phyloP scores from a whole-genome alignment of 768 basidiomycete species.

The Fibroporia radiculosa region DNA sequence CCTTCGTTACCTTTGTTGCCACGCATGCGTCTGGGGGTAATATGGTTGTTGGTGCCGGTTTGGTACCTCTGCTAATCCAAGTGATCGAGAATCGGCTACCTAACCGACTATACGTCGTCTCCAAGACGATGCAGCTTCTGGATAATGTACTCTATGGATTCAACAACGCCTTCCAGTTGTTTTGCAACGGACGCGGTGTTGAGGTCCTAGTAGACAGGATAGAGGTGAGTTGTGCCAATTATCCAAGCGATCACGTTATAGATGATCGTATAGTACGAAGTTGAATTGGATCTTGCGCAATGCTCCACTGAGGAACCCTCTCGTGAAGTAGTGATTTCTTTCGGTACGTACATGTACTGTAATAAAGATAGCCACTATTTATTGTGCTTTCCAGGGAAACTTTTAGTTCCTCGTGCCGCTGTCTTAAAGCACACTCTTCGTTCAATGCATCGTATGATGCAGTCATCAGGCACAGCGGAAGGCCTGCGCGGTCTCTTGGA shows the following conservation, averaged over 20 bases:
- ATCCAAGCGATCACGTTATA: slow-evolving; percentile 3
- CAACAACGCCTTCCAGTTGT: slow-evolving; percentile 79
- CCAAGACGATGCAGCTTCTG: slow-evolving; percentile 86
- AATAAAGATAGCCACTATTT: slow-evolving; percentile 1
- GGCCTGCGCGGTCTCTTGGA: slow-evolving; percentile 93
- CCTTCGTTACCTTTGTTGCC: slow-evolving; percentile 82
- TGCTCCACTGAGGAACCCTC: slow-evolving; percentile 36
- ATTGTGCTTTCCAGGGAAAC: slow-evolving; percentile 39
- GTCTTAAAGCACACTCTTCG: slow-evolving; percentile 88
- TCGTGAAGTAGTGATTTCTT: slow-evolving; percentile 41
- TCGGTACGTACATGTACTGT: slow-evolving; percentile 32
- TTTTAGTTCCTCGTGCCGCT: slow-evolving; percentile 67
- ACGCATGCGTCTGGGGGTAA: slow-evolving; percentile 80
- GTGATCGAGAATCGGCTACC: slow-evolving; percentile 73
- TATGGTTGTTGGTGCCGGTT: slow-evolving; percentile 91
- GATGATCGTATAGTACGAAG: slow-evolving; percentile 22
- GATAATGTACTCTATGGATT: slow-evolving; percentile 91
- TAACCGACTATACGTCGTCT: slow-evolving; percentile 64
- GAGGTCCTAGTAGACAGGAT: slow-evolving; percentile 81
- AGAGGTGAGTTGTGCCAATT: slow-evolving; percentile 46
- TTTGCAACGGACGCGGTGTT: slow-evolving; percentile 79
- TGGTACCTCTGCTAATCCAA: slow-evolving; percentile 85
- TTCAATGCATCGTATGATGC: slow-evolving; percentile 96
- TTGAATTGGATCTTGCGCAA: slow-evolving; percentile 37
- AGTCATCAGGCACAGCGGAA: slow-evolving; percentile 88